Evolutionary conservation across 1,284 basidiomycete species (phyloP).

Genomic region (Microbotryum silenes-acaulis): DNA sequence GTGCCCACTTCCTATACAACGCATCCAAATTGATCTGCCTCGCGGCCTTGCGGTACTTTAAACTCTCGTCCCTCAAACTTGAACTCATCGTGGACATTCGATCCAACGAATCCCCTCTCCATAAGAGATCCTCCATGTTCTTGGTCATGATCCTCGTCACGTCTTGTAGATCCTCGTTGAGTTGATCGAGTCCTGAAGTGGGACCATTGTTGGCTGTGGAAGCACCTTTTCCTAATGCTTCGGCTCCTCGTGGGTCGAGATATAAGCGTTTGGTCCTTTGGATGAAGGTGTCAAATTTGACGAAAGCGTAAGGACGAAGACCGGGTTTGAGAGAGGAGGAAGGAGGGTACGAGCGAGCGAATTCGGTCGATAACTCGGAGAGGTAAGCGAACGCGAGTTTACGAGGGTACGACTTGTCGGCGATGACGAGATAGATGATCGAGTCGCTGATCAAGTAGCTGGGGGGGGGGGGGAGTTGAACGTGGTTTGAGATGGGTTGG

Average conservation of each 20-base stretch:
- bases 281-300: constrained; percentile 98
- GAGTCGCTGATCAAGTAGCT: constrained; percentile 92
- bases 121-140: constrained; percentile 98
- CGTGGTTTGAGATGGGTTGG: background rate
- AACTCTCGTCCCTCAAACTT: constrained; percentile 90
- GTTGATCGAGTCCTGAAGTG: constrained; percentile 55
- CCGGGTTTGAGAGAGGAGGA: constrained; percentile 35
- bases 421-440: constrained; percentile 90
- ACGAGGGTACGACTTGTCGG: constrained; percentile 92
- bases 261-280: constrained; percentile 93
- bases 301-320: constrained; percentile 78
- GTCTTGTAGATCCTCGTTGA: constrained; percentile 94
- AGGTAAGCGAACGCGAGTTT: constrained; percentile 97
- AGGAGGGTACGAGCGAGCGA: constrained; percentile 44
- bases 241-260: constrained; percentile 82
- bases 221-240: constrained; percentile 41
- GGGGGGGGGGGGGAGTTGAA: background rate
- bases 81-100: constrained; percentile 98
- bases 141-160: constrained; percentile 99
- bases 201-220: background rate
- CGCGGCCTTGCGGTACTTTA: constrained; percentile 94
- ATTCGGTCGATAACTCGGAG: constrained; percentile 95
- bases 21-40: constrained; percentile 90
- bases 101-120: constrained; percentile 94
- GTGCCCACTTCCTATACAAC: constrained; percentile 91